These are phyloP conservation scores for Dryadomyces sulphureus DNA, from an alignment of 2,329 filamentous ascomycete genomes.

Conservation along the genomic window DNA sequence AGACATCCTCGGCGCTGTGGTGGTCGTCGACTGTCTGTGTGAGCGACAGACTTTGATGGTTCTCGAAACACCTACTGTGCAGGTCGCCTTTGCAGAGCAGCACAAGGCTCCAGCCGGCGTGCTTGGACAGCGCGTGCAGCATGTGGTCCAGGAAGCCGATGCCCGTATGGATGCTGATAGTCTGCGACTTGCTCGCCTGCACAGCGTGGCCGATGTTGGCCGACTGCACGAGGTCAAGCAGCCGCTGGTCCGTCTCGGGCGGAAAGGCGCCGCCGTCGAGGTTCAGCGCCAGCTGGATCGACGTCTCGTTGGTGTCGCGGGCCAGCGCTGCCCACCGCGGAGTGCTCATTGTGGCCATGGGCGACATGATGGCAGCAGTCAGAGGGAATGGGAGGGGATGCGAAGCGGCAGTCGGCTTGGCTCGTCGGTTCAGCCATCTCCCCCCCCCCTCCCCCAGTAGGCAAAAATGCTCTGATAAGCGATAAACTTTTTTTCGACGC, in stretches of 20 bases:
- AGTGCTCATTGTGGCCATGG: conserved; percentile 14
- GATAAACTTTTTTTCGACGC: neutral
- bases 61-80: conserved; percentile 50
- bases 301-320: conserved; percentile 95
- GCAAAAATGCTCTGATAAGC: neutral
- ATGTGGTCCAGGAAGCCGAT: conserved; percentile 99
- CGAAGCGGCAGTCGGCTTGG: no score
- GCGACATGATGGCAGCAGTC: conserved; percentile 10
- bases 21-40: conserved; percentile 72
- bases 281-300: conserved; percentile 84
- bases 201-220: conserved; percentile 55
- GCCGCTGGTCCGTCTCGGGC: conserved; percentile 42
- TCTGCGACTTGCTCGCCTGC: conserved; percentile 71
- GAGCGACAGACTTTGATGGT: neutral
- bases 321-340: conserved; percentile 60
- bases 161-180: conserved; percentile 77
- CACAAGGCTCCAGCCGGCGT: conserved; percentile 82
- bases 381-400: neutral
- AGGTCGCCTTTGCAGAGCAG: conserved; percentile 77
- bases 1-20: conserved; percentile 93
- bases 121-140: conserved; percentile 92
- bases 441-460: no score
- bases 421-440: no score
- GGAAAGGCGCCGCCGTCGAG: conserved; percentile 78
- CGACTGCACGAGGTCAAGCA: conserved; percentile 28